A percentile compares a stretch with the other conserved stretches of the same genome.
These are phyloP conservation scores for Phytophthora macrochlamydospora DNA, from an alignment of 352 stramenopile species.

Conservation along the genomic window DNA sequence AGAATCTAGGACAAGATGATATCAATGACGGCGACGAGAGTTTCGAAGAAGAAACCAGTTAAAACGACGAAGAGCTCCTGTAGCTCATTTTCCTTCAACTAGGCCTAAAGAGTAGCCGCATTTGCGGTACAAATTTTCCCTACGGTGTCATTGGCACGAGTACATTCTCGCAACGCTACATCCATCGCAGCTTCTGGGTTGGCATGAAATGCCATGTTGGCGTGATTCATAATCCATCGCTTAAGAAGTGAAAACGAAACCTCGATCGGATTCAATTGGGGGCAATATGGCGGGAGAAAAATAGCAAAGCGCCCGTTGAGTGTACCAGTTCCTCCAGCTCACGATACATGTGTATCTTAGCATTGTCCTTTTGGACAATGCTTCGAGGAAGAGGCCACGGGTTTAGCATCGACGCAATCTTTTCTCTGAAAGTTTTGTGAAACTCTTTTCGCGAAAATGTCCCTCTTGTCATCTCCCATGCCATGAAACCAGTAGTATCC, in stretches of 20 bases:
- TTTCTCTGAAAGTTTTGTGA: conserved; percentile 15
- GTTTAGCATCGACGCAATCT: conserved; percentile 22
- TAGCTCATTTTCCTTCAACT: too few relatives aligned
- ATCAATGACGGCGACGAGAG: too few relatives aligned
- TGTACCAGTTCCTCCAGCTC: conserved; percentile 4
- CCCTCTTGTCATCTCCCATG: conserved; percentile 7
- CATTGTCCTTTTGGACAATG: conserved; percentile 30
- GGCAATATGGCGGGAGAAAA: conserved; percentile 19
- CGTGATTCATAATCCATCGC: conserved; percentile 9
- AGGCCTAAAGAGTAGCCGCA: too few relatives aligned
- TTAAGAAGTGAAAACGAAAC: conserved; percentile 14
- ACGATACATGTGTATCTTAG: conserved; percentile 31
- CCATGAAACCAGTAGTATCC: conserved; percentile 18
- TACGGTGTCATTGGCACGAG: background rate
- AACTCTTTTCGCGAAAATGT: conserved; percentile 23
- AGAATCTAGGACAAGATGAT: too few relatives aligned
- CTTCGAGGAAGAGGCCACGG: conserved; percentile 20
- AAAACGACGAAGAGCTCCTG: too few relatives aligned
- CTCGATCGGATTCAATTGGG: conserved; percentile 18
- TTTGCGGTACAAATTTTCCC: too few relatives aligned
- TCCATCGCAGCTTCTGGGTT: background rate
- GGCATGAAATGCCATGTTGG: conserved; percentile 5
- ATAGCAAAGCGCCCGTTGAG: background rate
- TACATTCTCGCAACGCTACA: background rate
- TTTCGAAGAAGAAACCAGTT: too few relatives aligned